Evolutionary conservation across 805 yeast genomes (phyloP), one percentile per base, ranked within the genome.

Genomic region (Metschnikowia amazonensis): DNA sequence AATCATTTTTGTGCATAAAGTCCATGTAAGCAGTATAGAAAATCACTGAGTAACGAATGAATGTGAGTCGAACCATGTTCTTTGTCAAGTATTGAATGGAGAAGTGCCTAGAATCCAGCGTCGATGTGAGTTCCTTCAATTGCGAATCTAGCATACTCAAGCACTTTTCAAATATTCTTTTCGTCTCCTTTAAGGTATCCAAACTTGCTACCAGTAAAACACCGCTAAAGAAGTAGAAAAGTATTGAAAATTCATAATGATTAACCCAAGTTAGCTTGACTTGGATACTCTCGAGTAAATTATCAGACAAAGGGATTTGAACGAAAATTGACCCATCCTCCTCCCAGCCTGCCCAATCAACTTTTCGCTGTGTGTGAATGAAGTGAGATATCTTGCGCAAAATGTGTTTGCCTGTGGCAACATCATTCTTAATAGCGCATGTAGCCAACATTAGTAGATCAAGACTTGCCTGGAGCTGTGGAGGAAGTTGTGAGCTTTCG

Each of bases 201-300:
- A 23, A 11, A 17, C 27, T 39, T 23, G 28, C 11, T 16, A 16
- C 20, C 30, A 20, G 35, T 5, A 39, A 21, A 5, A 76, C 55
- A 2, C 76, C 80, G 30, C 72, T 65, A n/a, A 69, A 53, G 36
- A 73, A 67, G 51, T 72, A 74, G 18, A 72, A 60, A 35, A 66
- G 44, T 17, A 72, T 61, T 7, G 67, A 64, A 53, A 71, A 73
- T 45, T 75, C 79, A 34, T 67, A 70, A 4, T 72, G 62, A 11
- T 66, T 62, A 10, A 75, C 44, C 79, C 81, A 76, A 16, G 57
- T 55, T 1, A 73, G 51, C 18, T 60, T 65, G 52, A 48, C 70
- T 14, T 42, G 40, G 5, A 37, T 20, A 2, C 29, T 31, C 14
- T n/a, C 23, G 4, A 33, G 21, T 5, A 6, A 14, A 4, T 33